Conservation (phyloP, 1,284 basidiomycete species). For the Ganoderma meredithae region DNA sequence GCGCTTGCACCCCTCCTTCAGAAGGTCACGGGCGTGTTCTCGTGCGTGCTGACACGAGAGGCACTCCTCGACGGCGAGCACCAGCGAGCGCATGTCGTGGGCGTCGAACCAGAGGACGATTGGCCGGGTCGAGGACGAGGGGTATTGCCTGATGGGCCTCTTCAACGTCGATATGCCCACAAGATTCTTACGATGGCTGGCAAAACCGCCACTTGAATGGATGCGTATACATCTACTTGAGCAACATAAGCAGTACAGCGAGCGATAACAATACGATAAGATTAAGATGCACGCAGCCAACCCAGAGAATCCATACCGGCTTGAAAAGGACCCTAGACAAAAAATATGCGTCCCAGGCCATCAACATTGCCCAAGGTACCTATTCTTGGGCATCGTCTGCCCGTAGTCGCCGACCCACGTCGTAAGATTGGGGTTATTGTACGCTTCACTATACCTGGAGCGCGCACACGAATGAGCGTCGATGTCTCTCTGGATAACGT, state of each 20-base stretch:
- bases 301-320: background rate
- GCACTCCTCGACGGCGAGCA: background rate
- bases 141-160: slow-evolving; percentile 18
- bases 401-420: slow-evolving; percentile 46
- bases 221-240: too few species aligned
- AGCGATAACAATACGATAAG: slow-evolving; percentile 1
- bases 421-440: slow-evolving; percentile 48
- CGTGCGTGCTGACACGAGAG: background rate
- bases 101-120: slow-evolving; percentile 9
- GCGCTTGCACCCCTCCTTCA: background rate
- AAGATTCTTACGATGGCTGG: background rate
- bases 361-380: slow-evolving; percentile 21
- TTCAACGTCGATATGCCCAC: slow-evolving; percentile 18
- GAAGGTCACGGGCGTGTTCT: background rate
- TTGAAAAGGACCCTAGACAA: background rate
- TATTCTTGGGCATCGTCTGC: slow-evolving; percentile 45
- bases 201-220: too few species aligned
- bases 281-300: background rate
- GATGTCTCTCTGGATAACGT: background rate
- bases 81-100: slow-evolving; percentile 11
- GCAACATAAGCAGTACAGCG: background rate
- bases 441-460: slow-evolving; percentile 43
- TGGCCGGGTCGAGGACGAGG: slow-evolving; percentile 16
- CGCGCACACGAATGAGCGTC: background rate
- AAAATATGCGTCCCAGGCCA: background rate